Evolutionary conservation across 2,329 filamentous ascomycete genomes (phyloP), one percentile per base, ranked within the genome.

Genomic region (Arthrocladium fulminans): DNA sequence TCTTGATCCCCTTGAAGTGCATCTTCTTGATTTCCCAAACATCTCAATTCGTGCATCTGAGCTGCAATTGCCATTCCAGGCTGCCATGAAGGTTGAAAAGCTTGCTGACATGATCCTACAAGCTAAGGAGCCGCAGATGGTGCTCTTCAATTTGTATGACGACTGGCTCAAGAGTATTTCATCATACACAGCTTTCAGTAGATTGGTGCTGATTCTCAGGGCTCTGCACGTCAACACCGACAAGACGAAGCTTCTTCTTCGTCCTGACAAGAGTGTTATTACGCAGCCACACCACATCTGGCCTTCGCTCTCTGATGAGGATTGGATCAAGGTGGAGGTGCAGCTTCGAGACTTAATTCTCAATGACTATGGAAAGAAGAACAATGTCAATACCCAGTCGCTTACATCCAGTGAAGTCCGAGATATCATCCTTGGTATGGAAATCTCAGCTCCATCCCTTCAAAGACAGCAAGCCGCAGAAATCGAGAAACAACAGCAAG

Each of bases 281-380:
- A 98, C 92, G 0, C 88, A 97, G 60, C 89, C 97, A 62, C 92
- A 98, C 70, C 92, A 98, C 66, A 98, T 98, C 64, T 98, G 92
- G 92, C 92, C 92, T 1, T 84, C 88, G 0, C 72, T 98, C 48
- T 83, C 86, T 0, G 92, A 98, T 56, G 92, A 98, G 60, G 89
- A 95, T 54, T 98, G 92, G 92, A 92, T 98, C 69, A 96, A 96
- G 79, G 88, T 98, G n/a, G 92, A 98, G 74, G 88, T 88, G 39
- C 87, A 94, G 63, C 74, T 98, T 35, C 84, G 92, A 65, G 92
- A 98, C 73, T 73, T 98, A 56, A 98, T 98, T 60, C 65, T 98
- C 58, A 96, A 97, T 58, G 92, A 98, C 65, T 98, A 98, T 64
- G 92, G 92, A 63, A 98, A 97, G 79, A 98, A 98, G 79, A 98